Conservation (phyloP, 352 stramenopile species). For the Phytophthora sansomeana region DNA sequence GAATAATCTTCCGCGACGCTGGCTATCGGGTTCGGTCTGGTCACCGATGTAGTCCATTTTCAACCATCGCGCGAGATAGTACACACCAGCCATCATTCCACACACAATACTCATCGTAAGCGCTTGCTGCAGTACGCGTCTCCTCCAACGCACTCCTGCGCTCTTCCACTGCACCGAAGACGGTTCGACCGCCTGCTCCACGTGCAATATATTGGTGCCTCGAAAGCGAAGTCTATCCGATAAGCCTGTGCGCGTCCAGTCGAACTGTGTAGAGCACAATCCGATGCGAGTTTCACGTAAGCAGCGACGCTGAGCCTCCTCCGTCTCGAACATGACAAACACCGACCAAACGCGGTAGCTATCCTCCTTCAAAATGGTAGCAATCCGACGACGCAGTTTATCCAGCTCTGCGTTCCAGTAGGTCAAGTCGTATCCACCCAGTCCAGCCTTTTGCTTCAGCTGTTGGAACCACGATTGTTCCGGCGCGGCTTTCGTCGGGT, state of each 20-base stretch:
- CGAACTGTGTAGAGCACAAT: slow-evolving; percentile 52
- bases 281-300: slow-evolving; percentile 59
- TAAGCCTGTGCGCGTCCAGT: slow-evolving; percentile 43
- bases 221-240: slow-evolving; percentile 64
- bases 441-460: slow-evolving; percentile 46
- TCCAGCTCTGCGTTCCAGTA: slow-evolving; percentile 73
- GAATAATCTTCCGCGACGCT: slow-evolving; percentile 56
- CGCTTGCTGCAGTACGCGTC: slow-evolving; percentile 53
- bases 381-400: slow-evolving; percentile 48
- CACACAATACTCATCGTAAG: slow-evolving; percentile 55
- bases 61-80: slow-evolving; percentile 51
- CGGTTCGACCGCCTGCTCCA: slow-evolving; percentile 73
- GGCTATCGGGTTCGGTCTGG: slow-evolving; percentile 25
- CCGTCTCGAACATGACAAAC: slow-evolving; percentile 83
- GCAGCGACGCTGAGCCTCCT: slow-evolving; percentile 64
- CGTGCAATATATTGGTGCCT: slow-evolving; percentile 68
- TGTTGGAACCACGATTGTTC: slow-evolving; percentile 32
- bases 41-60: slow-evolving; percentile 48
- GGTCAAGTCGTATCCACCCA: slow-evolving; percentile 57
- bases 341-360: slow-evolving; percentile 74
- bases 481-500: slow-evolving; percentile 27
- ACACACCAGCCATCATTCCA: slow-evolving; percentile 63
- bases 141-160: slow-evolving; percentile 50
- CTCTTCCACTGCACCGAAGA: slow-evolving; percentile 79
- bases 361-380: slow-evolving; percentile 43